Percentiles rank a stretch among this genome's conserved stretches.
Evolutionary conservation across 1,284 basidiomycete genomes (phyloP).

Genomic region (Cutaneotrichosporon sp.): DNA sequence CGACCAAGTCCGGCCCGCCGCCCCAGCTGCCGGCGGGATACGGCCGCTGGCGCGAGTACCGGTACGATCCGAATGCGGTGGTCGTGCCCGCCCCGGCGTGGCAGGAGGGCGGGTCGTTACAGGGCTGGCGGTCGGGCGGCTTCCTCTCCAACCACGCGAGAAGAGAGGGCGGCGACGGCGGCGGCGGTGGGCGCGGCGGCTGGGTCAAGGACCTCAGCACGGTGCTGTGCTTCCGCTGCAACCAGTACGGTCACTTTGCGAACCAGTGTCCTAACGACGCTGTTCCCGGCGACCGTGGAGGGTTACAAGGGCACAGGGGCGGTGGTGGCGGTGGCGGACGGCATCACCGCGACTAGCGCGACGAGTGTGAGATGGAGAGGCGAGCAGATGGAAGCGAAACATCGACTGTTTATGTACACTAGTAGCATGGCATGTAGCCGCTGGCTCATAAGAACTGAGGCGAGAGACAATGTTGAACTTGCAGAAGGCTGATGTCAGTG

Average conservation of each 20-base stretch:
- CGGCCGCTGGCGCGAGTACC: constrained; percentile 69
- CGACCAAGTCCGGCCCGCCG: constrained; percentile 81
- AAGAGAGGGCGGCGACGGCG: constrained; percentile 33
- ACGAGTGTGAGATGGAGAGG: no score
- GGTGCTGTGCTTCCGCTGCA: constrained; percentile 71
- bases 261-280: constrained; percentile 77
- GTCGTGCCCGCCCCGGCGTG: constrained; percentile 43
- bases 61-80: constrained; percentile 66
- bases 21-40: constrained; percentile 71
- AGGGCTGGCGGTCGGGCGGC: constrained; percentile 46
- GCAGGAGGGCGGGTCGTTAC: constrained; percentile 45
- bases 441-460: not conserved
- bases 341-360: constrained; percentile 1
- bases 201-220: constrained; percentile 64
- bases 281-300: constrained; percentile 52
- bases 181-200: constrained; percentile 35
- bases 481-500: not conserved
- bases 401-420: not conserved
- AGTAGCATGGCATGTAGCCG: not conserved
- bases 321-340: not conserved
- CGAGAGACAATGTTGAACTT: no score
- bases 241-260: constrained; percentile 88
- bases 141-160: constrained; percentile 40
- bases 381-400: not conserved
- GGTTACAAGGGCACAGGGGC: constrained; percentile 27